phyloP scores from a whole-genome alignment of 305 asterid genomes.

The Fraxinus sp. region DNA sequence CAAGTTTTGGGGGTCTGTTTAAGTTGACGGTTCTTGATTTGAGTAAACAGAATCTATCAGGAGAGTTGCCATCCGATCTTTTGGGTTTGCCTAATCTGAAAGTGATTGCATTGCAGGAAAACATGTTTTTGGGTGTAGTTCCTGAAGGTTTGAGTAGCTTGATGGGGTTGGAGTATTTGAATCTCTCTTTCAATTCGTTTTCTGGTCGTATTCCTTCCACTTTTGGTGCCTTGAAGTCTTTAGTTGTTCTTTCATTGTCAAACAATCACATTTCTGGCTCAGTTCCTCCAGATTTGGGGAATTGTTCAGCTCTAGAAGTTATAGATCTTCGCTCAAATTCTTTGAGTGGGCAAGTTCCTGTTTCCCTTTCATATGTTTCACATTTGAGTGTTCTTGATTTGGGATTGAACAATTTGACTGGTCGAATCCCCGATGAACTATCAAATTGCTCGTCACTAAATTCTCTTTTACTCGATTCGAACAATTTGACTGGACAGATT shows the following conservation, averaged over 20 bases:
- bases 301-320: constrained; percentile 51
- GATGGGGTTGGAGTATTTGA: constrained; percentile 46
- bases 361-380: constrained; percentile 32
- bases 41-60: constrained; percentile 60
- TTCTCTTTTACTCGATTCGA: constrained; percentile 23
- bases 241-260: constrained; percentile 60
- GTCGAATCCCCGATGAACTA: constrained; percentile 40
- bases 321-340: constrained; percentile 37
- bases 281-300: constrained; percentile 57
- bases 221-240: constrained; percentile 63
- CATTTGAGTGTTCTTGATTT: constrained; percentile 39
- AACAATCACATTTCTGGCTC: constrained; percentile 48
- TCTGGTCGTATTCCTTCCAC: constrained; percentile 56
- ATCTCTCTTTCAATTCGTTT: constrained; percentile 64
- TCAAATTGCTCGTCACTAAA: constrained; percentile 41
- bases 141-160: constrained; percentile 71
- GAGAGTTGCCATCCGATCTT: constrained; percentile 57
- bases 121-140: constrained; percentile 49
- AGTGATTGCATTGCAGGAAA: constrained; percentile 65
- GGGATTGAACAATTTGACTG: constrained; percentile 8
- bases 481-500: constrained; percentile 19
- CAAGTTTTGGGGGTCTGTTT: constrained; percentile 55
- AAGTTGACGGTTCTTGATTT: constrained; percentile 53
- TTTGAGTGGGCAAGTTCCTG: constrained; percentile 37
- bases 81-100: constrained; percentile 68